phyloP scores from a whole-genome alignment of 163 green algal genomes.

The Coccomyxa subellipsoidea region DNA sequence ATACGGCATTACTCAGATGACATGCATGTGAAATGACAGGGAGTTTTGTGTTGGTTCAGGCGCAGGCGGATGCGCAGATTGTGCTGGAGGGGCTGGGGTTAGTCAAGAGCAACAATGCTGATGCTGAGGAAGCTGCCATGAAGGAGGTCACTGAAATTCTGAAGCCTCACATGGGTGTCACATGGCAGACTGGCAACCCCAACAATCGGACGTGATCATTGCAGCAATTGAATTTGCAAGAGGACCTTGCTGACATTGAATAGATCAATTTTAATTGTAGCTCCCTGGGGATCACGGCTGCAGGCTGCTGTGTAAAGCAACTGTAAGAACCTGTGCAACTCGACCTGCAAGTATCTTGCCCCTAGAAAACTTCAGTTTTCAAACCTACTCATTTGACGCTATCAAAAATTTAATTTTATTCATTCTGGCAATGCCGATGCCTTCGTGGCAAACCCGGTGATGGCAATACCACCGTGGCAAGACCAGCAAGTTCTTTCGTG shows the following conservation, averaged over 20 bases:
- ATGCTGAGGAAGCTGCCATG: conserved; percentile 42
- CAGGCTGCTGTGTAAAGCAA: too few species aligned
- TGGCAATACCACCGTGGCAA: not conserved
- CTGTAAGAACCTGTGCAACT: too few species aligned
- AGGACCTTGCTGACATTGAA: too few species aligned
- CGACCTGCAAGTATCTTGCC: too few species aligned
- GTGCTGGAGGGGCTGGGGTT: conserved; percentile 55
- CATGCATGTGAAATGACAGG: not conserved
- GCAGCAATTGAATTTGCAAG: too few species aligned
- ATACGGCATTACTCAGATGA: not conserved
- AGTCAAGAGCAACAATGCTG: conserved; percentile 6
- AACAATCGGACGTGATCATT: conserved; percentile 59
- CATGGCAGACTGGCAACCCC: conserved; percentile 73
- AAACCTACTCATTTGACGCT: too few species aligned
- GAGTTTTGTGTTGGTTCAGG: conserved; percentile 28
- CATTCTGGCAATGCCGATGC: not conserved
- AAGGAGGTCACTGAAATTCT: conserved; percentile 63
- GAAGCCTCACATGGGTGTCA: conserved; percentile 55
- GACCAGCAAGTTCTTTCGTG: not conserved
- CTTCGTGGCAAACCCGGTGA: not conserved
- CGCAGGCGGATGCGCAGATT: conserved; percentile 64
- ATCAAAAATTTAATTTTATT: too few species aligned
- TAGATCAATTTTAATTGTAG: too few species aligned
- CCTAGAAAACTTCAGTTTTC: too few species aligned
- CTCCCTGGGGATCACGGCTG: too few species aligned